Percentiles rank a stretch among this genome's conserved stretches.
These are phyloP conservation scores for Tetraselmis chui DNA, from an alignment of 139 green algal species.

Conservation along the genomic window DNA sequence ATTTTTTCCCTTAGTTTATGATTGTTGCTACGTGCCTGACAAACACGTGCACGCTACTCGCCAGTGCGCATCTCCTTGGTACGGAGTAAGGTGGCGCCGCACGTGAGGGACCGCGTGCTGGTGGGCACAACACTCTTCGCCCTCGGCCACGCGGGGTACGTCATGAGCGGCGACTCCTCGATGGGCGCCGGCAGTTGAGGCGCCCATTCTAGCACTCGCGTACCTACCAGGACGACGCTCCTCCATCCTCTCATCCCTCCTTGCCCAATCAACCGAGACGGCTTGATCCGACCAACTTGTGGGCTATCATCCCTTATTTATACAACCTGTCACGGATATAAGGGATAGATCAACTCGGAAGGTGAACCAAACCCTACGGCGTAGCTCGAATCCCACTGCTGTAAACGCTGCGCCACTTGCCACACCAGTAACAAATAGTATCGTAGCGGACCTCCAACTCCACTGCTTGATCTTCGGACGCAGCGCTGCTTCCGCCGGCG, in stretches of 20 bases:
- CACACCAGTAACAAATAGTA: no score
- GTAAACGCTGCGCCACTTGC: no score
- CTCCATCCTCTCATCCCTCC: background rate
- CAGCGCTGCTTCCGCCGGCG: no score
- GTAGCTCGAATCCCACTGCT: no score
- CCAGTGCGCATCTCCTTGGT: background rate
- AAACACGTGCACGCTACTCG: no score
- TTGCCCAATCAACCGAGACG: background rate
- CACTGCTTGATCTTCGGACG: no score
- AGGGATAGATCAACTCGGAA: no score
- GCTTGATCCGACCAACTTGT: background rate
- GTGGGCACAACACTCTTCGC: background rate
- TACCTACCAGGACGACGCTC: background rate
- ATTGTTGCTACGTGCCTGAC: no score
- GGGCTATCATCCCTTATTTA: background rate
- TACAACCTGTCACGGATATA: no score
- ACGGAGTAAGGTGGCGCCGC: background rate
- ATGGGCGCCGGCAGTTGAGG: background rate
- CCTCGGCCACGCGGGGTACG: background rate
- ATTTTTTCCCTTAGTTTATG: no score
- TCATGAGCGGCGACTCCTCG: background rate
- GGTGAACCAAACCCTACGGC: no score
- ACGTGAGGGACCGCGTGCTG: background rate
- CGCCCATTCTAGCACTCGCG: background rate
- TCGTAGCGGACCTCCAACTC: no score